Conservation (phyloP, 371 early-diverging fungal genomes). For the Smittium culicis region DNA sequence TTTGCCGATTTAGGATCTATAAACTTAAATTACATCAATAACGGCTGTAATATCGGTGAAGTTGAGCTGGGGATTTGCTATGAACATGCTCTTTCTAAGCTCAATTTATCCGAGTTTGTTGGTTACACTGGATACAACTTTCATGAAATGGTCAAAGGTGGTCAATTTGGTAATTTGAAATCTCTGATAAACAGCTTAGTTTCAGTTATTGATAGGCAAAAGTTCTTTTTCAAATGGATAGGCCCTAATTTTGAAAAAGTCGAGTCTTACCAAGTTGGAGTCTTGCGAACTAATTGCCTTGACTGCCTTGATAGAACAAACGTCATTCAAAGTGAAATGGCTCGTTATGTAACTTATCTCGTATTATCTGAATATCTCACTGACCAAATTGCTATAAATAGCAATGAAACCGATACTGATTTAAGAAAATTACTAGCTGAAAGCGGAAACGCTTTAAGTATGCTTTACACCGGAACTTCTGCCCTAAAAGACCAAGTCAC, state of each 20-base stretch:
- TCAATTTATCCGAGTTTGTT: slow-evolving; percentile 24
- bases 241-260: slow-evolving; percentile 7
- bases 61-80: slow-evolving; percentile 52
- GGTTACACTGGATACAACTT: slow-evolving; percentile 67
- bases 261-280: slow-evolving; percentile 51
- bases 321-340: slow-evolving; percentile 50
- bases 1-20: neutral
- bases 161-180: slow-evolving; percentile 59
- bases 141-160: slow-evolving; percentile 62
- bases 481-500: slow-evolving; percentile 90
- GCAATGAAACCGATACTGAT: slow-evolving; percentile 19
- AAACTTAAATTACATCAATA: neutral
- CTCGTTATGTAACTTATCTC: slow-evolving; percentile 25
- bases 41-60: slow-evolving; percentile 33
- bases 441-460: slow-evolving; percentile 83
- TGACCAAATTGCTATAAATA: slow-evolving; percentile 12
- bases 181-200: slow-evolving; percentile 34
- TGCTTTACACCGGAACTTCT: slow-evolving; percentile 95
- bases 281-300: slow-evolving; percentile 90
- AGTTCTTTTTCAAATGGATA: neutral
- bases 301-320: slow-evolving; percentile 92
- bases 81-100: slow-evolving; percentile 35
- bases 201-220: neutral
- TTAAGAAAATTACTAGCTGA: slow-evolving; percentile 29
- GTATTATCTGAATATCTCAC: slow-evolving; percentile 22